A percentile compares a stretch with the other conserved stretches of the same genome.
These are phyloP conservation scores for Sporisorium iseilematis-ciliati DNA, from an alignment of 1,284 basidiomycete genomes.

Conservation along the genomic window DNA sequence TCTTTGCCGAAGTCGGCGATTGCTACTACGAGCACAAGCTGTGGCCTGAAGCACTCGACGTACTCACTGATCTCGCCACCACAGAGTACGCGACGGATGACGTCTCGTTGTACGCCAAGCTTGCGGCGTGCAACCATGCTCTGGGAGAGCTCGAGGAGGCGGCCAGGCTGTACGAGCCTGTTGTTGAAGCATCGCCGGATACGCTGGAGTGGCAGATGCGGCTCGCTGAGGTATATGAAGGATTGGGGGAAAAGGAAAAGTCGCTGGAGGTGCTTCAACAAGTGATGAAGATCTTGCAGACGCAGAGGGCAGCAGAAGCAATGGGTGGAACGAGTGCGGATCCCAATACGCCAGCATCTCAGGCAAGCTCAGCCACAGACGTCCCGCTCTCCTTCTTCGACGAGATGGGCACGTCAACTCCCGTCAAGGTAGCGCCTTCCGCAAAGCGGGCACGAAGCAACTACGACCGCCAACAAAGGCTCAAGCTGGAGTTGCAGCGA, in stretches of 20 bases:
- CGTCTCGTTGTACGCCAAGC: conserved; percentile 52
- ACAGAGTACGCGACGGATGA: conserved; percentile 49
- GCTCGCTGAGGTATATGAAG: conserved; percentile 87
- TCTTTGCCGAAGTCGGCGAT: conserved; percentile 60
- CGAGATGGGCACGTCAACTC: conserved; percentile 33
- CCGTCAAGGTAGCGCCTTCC: conserved; percentile 15
- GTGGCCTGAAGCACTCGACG: conserved; percentile 59
- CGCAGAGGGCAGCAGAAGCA: conserved; percentile 20
- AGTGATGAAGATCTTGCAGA: conserved; percentile 69
- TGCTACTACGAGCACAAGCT: conserved; percentile 60
- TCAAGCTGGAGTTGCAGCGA: conserved; percentile 57
- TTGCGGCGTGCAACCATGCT: conserved; percentile 62
- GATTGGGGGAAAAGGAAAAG: conserved; percentile 80
- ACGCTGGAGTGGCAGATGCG: conserved; percentile 75
- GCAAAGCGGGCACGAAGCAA: conserved; percentile 38
- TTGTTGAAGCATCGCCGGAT: conserved; percentile 79
- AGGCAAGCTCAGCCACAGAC: conserved; percentile 5
- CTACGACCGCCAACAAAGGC: conserved; percentile 44
- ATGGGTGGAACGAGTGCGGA: background rate
- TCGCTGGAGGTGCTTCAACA: conserved; percentile 88
- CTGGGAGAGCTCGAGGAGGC: conserved; percentile 54
- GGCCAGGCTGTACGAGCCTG: conserved; percentile 71
- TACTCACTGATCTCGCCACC: conserved; percentile 40
- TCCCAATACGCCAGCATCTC: background rate
- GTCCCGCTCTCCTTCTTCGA: conserved; percentile 58